A percentile compares a stretch with the other conserved stretches of the same genome.
These are phyloP conservation scores for Testicularia cyperi DNA, from an alignment of 1,284 basidiomycete species.

Conservation along the genomic window DNA sequence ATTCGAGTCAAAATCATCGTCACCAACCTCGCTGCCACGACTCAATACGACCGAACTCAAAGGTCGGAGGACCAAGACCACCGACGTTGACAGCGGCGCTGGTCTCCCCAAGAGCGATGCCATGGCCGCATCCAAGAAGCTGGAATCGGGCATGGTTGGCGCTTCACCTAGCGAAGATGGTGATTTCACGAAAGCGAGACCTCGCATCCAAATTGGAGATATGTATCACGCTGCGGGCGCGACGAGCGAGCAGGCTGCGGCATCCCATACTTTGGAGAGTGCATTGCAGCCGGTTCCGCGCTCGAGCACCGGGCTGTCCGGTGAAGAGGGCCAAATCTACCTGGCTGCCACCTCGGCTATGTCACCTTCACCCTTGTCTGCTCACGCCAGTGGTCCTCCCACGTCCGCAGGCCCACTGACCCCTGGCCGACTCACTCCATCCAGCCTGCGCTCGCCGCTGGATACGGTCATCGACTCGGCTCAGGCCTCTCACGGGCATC, in stretches of 20 bases:
- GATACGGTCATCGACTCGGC: slow-evolving; percentile 27
- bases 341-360: slow-evolving; percentile 20
- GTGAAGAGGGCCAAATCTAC: slow-evolving; percentile 16
- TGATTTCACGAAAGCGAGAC: too few species aligned
- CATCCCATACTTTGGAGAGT: too few species aligned
- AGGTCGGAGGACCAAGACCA: too few species aligned
- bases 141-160: too few species aligned
- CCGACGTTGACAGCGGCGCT: too few species aligned
- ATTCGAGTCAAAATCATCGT: neutral
- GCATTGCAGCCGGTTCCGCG: neutral
- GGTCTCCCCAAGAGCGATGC: too few species aligned
- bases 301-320: slow-evolving; percentile 14
- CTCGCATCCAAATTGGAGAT: too few species aligned
- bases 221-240: too few species aligned
- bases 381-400: slow-evolving; percentile 7
- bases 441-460: slow-evolving; percentile 19
- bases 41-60: neutral
- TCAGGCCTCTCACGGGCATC: slow-evolving; percentile 28
- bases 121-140: too few species aligned
- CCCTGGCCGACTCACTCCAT: slow-evolving; percentile 15
- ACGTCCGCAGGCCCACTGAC: too few species aligned
- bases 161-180: too few species aligned
- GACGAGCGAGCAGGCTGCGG: too few species aligned
- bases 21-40: neutral
- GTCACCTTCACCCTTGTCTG: slow-evolving; percentile 4